Base-by-base conservation (phyloP, 192 early-diverging fungal genomes). In the Mortierella alpina region DNA sequence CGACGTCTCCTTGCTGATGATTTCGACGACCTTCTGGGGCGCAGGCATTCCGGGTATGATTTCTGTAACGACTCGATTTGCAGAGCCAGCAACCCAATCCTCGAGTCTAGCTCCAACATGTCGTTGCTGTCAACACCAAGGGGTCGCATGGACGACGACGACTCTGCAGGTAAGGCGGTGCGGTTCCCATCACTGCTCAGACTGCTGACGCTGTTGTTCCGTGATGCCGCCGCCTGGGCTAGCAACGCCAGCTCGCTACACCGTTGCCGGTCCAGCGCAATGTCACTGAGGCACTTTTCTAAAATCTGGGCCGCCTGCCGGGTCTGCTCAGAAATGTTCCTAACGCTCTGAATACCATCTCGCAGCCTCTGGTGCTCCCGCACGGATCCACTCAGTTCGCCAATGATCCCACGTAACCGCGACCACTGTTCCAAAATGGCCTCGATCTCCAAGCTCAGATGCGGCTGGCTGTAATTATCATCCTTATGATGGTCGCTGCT, bases 291-390 rank as follows among this genome's bases (percentile, higher is more conserved):
- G 47, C 77, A 80, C 20, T 72, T 72, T 20, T 72, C 70, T 6
- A 80, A 53, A 14, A 80, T 68, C 5, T 54, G 59, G 4, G 40
- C 53, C 0, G 77, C 77, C 22, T 68, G 51, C 12, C 53, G 40
- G 8, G 70, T 63, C 66, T 72, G 77, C 23, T 80, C 77, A 8
- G 59, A 58, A 11, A 68, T 80, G 53, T 63, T 80, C 5, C 54
- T 42, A 10, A 80, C 49, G 41, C 64, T 68, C 42, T 72, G 77
- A 49, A 80, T 80, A 9, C 77, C 77, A 31, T 80, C 77, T 17
- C 77, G 77, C 41, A 80, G 59, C 6, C 77, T 64, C 50, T 72
- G 77, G 20, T 80, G 77, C 45, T 80, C 77, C 31, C 70, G 77
- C 13, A 72, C 48, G 0, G 77, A 72, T n/a, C 59, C 70, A 2